phyloP scores from a whole-genome alignment of 208 protist genomes.

The Polymyxa betae region DNA sequence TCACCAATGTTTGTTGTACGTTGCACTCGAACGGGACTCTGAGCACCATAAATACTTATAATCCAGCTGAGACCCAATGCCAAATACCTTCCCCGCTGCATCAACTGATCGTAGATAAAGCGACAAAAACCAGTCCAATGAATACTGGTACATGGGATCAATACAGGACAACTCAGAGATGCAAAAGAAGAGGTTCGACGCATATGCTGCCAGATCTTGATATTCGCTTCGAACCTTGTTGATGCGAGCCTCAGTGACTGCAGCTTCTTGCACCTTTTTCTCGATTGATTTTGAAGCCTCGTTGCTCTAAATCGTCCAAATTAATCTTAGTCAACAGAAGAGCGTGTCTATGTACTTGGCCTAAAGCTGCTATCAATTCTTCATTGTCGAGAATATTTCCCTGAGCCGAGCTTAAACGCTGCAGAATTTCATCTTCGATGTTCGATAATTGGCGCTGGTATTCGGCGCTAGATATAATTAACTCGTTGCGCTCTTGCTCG shows the following conservation, averaged over 20 bases:
- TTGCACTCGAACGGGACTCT: conserved; percentile 62
- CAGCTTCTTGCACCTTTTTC: conserved; percentile 82
- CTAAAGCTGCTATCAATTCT: conserved; percentile 90
- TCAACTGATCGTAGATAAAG: conserved; percentile 82
- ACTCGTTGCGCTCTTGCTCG: conserved; percentile 84
- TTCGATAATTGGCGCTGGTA: conserved; percentile 48
- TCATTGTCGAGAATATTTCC: conserved; percentile 94
- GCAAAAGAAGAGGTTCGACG: conserved; percentile 95
- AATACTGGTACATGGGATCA: conserved; percentile 88
- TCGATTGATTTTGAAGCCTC: conserved; percentile 29
- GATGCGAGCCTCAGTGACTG: conserved; percentile 91
- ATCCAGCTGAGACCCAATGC: background rate
- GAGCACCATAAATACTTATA: background rate
- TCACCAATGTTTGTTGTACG: conserved; percentile 83
- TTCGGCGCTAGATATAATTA: conserved; percentile 31
- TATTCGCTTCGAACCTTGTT: conserved; percentile 92
- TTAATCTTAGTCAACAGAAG: background rate
- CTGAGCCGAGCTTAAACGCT: conserved; percentile 77
- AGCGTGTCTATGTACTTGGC: background rate
- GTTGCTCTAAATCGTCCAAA: background rate
- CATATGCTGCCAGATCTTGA: conserved; percentile 86
- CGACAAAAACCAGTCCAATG: conserved; percentile 85
- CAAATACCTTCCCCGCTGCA: conserved; percentile 59
- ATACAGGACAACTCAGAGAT: conserved; percentile 87
- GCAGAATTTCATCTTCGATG: conserved; percentile 56